phyloP scores from a whole-genome alignment of 176 grass and related monocot species.

The Dendrocalamus sinicus region DNA sequence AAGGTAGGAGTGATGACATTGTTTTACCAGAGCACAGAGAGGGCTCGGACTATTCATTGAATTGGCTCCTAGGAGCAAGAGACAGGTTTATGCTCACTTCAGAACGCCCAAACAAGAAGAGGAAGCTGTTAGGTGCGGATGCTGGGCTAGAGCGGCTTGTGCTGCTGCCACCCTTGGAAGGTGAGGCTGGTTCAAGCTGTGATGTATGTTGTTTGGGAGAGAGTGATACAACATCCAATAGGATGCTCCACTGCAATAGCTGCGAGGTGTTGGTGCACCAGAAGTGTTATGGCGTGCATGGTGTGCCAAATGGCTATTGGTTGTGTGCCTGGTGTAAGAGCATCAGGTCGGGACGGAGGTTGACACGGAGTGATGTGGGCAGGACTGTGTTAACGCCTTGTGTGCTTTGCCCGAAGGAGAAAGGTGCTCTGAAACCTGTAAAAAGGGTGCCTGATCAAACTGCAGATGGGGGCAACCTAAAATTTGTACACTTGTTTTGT shows the following conservation, averaged over 20 bases:
- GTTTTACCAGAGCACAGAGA: not conserved
- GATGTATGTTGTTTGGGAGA: conserved; percentile 77
- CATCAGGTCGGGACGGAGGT: conserved; percentile 43
- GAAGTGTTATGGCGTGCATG: conserved; percentile 97
- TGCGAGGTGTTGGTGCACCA: conserved; percentile 85
- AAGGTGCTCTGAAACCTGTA: conserved; percentile 76
- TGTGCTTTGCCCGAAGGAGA: conserved; percentile 88
- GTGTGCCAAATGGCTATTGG: conserved; percentile 59
- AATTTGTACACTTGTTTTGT: conserved; percentile 89
- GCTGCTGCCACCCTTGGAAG: conserved; percentile 50
- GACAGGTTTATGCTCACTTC: conserved; percentile 80
- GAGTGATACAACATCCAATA: conserved; percentile 53
- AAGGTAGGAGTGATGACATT: conserved; percentile 16
- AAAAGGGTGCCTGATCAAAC: conserved; percentile 46
- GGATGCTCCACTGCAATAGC: conserved; percentile 67
- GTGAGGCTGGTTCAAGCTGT: conserved; percentile 53
- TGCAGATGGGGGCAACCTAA: conserved; percentile 41
- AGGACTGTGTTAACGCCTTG: conserved; percentile 51
- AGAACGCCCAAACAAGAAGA: conserved; percentile 91
- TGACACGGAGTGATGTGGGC: conserved; percentile 51
- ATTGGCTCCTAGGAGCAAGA: conserved; percentile 61
- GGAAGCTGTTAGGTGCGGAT: conserved; percentile 84
- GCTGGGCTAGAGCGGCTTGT: conserved; percentile 79
- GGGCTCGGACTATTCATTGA: conserved; percentile 3
- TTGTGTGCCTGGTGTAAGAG: conserved; percentile 68